Evolutionary conservation across 805 yeast species (phyloP).

Genomic region (Ogataea nakhonphanomensis): DNA sequence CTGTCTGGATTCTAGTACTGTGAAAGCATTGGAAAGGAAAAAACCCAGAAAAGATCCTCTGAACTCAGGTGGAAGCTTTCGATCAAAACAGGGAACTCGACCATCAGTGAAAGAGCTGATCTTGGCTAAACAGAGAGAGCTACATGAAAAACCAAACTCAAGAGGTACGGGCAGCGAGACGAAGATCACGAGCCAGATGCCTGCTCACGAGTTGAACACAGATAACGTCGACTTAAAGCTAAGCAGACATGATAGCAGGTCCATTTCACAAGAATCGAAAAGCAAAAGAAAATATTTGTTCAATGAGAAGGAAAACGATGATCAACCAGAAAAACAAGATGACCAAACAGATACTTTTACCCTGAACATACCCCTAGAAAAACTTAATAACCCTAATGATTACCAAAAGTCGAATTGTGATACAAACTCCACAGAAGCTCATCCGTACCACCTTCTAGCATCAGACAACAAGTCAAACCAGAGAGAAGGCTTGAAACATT

Average conservation of each 20-base stretch:
- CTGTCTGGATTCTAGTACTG: conserved; percentile 42
- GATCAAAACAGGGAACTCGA: conserved; percentile 26
- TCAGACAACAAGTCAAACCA: conserved; percentile 23
- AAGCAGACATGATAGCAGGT: conserved; percentile 4
- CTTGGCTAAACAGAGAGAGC: conserved; percentile 39
- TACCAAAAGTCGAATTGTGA: conserved; percentile 16
- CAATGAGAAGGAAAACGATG: conserved; percentile 16
- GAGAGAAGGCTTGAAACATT: conserved; percentile 15
- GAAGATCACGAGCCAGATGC: no score
- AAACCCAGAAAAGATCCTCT: conserved; percentile 32
- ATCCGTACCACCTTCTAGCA: conserved; percentile 23
- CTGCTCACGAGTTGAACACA: no score
- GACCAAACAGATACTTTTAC: conserved; percentile 19
- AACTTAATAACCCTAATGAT: conserved; percentile 2
- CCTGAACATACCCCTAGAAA: conserved; percentile 14
- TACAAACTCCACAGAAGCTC: conserved; percentile 18
- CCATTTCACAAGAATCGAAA: conserved; percentile 8
- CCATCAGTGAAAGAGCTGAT: conserved; percentile 49
- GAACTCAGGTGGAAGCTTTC: conserved; percentile 12
- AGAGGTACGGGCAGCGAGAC: background rate
- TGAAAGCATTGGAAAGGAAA: conserved; percentile 60
- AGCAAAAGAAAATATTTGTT: background rate
- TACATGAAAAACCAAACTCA: background rate
- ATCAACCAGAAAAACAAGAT: conserved; percentile 12
- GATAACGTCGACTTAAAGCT: no score